Percentiles rank a stretch among this genome's conserved stretches.
Evolutionary conservation across 192 early-diverging fungal species (phyloP).

Genomic region (Backusella circina): DNA sequence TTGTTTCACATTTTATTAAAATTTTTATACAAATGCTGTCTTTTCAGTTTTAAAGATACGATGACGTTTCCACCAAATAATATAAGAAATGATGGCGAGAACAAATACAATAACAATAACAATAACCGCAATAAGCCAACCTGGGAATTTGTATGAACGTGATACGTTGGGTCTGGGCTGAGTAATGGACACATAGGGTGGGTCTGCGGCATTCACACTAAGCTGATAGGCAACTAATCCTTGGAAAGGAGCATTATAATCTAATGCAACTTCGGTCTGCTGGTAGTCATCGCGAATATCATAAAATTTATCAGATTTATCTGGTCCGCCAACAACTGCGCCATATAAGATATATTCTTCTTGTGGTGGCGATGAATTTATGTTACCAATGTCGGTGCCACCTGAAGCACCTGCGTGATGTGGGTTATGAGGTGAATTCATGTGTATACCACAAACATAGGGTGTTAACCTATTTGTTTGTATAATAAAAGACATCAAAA

Average conservation of each 20-base stretch:
- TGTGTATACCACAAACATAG: slow-evolving; percentile 54
- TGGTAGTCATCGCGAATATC: slow-evolving; percentile 46
- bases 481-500: neutral
- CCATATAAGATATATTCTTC: slow-evolving; percentile 48
- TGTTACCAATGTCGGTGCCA: slow-evolving; percentile 39
- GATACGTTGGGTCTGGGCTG: slow-evolving; percentile 40
- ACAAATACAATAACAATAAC: slow-evolving; percentile 41
- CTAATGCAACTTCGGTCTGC: slow-evolving; percentile 52
- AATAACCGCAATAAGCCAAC: slow-evolving; percentile 50
- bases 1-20: neutral
- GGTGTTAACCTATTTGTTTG: slow-evolving; percentile 37
- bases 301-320: slow-evolving; percentile 45
- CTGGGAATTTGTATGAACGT: slow-evolving; percentile 24
- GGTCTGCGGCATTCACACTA: slow-evolving; percentile 34
- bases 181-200: slow-evolving; percentile 47
- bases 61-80: slow-evolving; percentile 17
- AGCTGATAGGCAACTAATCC: slow-evolving; percentile 51
- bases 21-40: neutral
- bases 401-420: slow-evolving; percentile 58
- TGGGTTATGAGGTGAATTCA: slow-evolving; percentile 53
- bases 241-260: slow-evolving; percentile 54
- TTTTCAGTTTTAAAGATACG: neutral
- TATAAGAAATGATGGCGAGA: slow-evolving; percentile 7
- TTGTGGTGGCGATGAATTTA: slow-evolving; percentile 30
- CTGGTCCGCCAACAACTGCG: slow-evolving; percentile 57